These are phyloP conservation scores for Castanea sativa DNA, from an alignment of 306 rosid species.

Conservation along the genomic window DNA sequence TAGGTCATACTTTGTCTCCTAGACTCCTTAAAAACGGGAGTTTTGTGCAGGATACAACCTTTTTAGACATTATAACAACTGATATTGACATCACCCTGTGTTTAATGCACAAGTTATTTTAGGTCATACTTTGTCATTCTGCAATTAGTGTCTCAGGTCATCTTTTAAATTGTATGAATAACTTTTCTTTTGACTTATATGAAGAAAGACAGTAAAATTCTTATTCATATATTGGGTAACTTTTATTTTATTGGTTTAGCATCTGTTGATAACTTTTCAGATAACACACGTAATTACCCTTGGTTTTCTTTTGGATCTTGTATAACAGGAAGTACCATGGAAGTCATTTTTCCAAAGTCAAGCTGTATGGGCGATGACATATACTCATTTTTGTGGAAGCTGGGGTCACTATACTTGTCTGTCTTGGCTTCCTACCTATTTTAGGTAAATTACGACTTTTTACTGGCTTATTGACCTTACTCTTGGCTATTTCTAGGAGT, in stretches of 20 bases:
- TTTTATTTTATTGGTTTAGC: neutral
- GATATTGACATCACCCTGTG: neutral
- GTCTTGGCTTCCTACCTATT: constrained; percentile 95
- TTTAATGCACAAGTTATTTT: neutral
- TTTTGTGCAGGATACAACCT: too few species aligned
- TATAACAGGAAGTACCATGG: constrained; percentile 85
- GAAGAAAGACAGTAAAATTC: neutral
- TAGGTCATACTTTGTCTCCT: too few species aligned
- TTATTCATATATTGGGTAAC: neutral
- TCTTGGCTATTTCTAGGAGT: neutral
- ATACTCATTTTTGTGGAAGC: constrained; percentile 95
- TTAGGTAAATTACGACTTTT: constrained; percentile 55
- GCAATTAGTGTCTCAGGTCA: neutral
- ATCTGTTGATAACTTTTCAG: neutral
- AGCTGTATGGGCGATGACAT: constrained; percentile 99
- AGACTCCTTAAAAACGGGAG: too few species aligned
- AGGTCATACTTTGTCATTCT: neutral
- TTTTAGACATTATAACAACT: neutral
- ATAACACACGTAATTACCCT: neutral
- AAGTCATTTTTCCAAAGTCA: constrained; percentile 69
- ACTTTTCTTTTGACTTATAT: neutral
- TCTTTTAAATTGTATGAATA: neutral
- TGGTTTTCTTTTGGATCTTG: constrained; percentile 27
- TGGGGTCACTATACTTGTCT: constrained; percentile 98
- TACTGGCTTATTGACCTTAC: constrained; percentile 1